Evolutionary conservation across 192 early-diverging fungal species (phyloP).

Genomic region (Rhizoclosmatium sp.): DNA sequence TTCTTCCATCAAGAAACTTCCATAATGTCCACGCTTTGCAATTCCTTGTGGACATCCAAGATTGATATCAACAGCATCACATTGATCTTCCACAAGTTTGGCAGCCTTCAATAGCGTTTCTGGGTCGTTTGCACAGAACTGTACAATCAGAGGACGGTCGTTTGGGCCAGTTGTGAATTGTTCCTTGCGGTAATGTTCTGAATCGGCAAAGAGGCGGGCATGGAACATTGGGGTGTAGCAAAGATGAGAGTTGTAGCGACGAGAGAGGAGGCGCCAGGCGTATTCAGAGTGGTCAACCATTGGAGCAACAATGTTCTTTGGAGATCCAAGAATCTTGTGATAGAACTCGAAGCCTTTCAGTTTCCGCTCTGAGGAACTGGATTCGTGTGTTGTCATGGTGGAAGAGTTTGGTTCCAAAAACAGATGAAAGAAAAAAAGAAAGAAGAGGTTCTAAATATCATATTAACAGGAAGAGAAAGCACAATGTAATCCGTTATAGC

Average conservation of each 20-base stretch:
- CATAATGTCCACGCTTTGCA: slow-evolving; percentile 89
- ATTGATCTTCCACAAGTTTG: slow-evolving; percentile 77
- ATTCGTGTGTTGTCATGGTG: slow-evolving; percentile 41
- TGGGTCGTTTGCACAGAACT: slow-evolving; percentile 99
- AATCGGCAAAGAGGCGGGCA: slow-evolving; percentile 82
- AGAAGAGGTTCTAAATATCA: too few relatives aligned
- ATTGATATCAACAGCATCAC: slow-evolving; percentile 95
- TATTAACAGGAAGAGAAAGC: too few relatives aligned
- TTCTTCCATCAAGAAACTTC: slow-evolving; percentile 87
- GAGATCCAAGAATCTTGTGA: slow-evolving; percentile 72
- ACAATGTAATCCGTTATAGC: too few relatives aligned
- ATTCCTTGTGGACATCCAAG: slow-evolving; percentile 98
- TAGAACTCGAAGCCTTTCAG: slow-evolving; percentile 84
- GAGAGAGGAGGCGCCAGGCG: slow-evolving; percentile 91
- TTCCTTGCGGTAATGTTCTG: slow-evolving; percentile 56
- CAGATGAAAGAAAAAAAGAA: neutral
- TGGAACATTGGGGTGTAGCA: slow-evolving; percentile 99
- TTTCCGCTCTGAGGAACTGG: slow-evolving; percentile 45
- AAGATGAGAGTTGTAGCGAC: slow-evolving; percentile 83
- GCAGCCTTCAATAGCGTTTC: slow-evolving; percentile 83
- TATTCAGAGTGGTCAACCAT: slow-evolving; percentile 96
- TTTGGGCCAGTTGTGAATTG: slow-evolving; percentile 56
- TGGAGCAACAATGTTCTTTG: slow-evolving; percentile 85
- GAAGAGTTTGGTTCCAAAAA: neutral
- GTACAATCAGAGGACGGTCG: slow-evolving; percentile 84